Conservation (phyloP, 768 basidiomycete species). For the Phylloporus sp. region DNA sequence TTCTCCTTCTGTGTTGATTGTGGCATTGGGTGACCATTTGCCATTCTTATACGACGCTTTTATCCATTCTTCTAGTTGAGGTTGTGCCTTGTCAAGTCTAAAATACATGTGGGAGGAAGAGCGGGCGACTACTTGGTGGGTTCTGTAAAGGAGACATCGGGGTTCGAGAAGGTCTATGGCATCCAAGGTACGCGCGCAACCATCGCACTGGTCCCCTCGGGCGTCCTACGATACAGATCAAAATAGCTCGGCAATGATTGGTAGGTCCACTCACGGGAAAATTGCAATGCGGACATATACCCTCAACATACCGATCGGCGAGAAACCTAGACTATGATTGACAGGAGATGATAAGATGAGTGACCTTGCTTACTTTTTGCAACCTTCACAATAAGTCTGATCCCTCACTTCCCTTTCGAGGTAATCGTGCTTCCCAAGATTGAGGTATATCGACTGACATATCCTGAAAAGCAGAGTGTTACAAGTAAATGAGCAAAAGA, state of each 20-base stretch:
- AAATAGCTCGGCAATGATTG: neutral
- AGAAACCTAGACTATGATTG: constrained; percentile 59
- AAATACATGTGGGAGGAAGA: constrained; percentile 91
- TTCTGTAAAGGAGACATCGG: constrained; percentile 84
- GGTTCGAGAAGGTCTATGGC: constrained; percentile 92
- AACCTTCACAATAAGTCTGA: constrained; percentile 94
- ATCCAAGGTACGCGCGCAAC: constrained; percentile 87
- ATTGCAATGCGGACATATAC: constrained; percentile 92
- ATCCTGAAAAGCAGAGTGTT: constrained; percentile 50
- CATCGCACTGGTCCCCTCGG: constrained; percentile 97
- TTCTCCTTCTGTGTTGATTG: constrained; percentile 84
- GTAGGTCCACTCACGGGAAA: constrained; percentile 55
- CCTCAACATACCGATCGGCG: constrained; percentile 97
- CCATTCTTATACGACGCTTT: constrained; percentile 73
- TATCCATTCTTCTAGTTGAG: constrained; percentile 84
- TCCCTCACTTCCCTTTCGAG: constrained; percentile 83
- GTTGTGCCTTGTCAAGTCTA: constrained; percentile 78
- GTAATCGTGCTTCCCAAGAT: constrained; percentile 72
- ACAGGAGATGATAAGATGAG: constrained; percentile 1
- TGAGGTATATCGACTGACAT: constrained; percentile 83
- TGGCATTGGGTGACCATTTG: constrained; percentile 90
- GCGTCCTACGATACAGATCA: constrained; percentile 60
- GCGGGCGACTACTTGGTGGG: constrained; percentile 71
- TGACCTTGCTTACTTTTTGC: constrained; percentile 57
- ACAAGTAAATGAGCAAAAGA: neutral